Conservation (phyloP, 805 yeast species). For the Yarrowia deformans region DNA sequence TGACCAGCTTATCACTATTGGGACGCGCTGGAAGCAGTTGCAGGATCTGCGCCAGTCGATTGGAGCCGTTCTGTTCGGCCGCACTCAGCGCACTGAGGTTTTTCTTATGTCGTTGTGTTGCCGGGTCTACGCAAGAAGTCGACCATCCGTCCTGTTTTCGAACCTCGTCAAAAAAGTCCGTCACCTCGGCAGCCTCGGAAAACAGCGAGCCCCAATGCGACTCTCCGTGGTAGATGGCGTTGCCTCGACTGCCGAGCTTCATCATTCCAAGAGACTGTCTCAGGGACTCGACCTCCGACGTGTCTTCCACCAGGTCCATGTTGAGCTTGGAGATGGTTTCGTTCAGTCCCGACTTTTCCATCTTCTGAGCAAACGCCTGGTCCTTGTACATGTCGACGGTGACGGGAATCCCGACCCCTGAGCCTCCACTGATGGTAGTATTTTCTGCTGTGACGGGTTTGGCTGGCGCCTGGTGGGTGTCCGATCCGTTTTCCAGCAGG, state of each 20-base stretch:
- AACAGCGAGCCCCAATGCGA: slow-evolving; percentile 50
- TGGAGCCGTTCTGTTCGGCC: slow-evolving; percentile 9
- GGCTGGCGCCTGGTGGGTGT: neutral
- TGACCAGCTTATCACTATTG: slow-evolving; percentile 45
- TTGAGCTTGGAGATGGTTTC: slow-evolving; percentile 21
- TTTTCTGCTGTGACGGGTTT: neutral
- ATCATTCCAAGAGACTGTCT: slow-evolving; percentile 50
- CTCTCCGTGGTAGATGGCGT: slow-evolving; percentile 50
- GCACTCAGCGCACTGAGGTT: slow-evolving; percentile 34
- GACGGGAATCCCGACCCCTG: neutral
- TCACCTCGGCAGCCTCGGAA: slow-evolving; percentile 46
- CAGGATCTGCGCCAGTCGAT: slow-evolving; percentile 45
- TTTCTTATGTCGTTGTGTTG: slow-evolving; percentile 24
- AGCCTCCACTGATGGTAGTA: neutral
- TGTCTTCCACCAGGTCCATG: slow-evolving; percentile 41
- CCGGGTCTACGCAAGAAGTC: slow-evolving; percentile 34
- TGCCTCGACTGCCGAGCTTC: slow-evolving; percentile 49
- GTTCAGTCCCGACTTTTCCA: slow-evolving; percentile 25
- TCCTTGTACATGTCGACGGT: slow-evolving; percentile 25
- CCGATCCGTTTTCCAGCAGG: slow-evolving; percentile 3
- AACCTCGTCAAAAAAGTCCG: slow-evolving; percentile 42
- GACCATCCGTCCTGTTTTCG: slow-evolving; percentile 30
- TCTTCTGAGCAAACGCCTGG: slow-evolving; percentile 11
- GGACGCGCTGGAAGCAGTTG: slow-evolving; percentile 44
- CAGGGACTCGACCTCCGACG: slow-evolving; percentile 40